Evolutionary conservation across 2,329 filamentous ascomycete species (phyloP).

Genomic region (Epichloe sp.): DNA sequence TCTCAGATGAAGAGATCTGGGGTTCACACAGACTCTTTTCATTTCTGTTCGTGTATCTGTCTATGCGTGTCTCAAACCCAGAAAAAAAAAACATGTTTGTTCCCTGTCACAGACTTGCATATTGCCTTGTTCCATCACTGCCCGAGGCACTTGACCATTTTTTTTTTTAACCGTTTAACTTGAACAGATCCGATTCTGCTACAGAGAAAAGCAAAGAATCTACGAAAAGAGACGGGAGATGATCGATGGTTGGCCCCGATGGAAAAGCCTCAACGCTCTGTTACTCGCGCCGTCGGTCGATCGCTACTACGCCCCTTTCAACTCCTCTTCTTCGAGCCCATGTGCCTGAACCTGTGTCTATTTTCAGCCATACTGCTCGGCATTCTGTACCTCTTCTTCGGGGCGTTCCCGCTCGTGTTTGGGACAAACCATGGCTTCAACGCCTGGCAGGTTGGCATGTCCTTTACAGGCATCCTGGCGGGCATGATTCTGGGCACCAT

Average conservation of each 20-base stretch:
- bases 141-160: not conserved
- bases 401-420: conserved; percentile 75
- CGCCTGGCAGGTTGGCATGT: conserved; percentile 66
- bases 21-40: not conserved
- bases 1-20: not conserved
- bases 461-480: conserved; percentile 59
- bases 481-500: conserved; percentile 53
- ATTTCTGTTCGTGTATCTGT: not conserved
- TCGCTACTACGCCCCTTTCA: conserved; percentile 62
- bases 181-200: conserved; percentile 51
- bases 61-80: not conserved
- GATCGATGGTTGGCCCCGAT: conserved; percentile 63
- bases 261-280: conserved; percentile 58
- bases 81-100: not conserved
- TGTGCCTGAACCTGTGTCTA: conserved; percentile 71
- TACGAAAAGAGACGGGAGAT: conserved; percentile 68
- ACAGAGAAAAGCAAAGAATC: conserved; percentile 53
- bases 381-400: conserved; percentile 83
- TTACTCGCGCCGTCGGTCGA: conserved; percentile 43
- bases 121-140: not conserved
- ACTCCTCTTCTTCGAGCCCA: conserved; percentile 68
- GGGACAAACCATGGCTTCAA: conserved; percentile 59
- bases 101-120: not conserved
- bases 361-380: conserved; percentile 78
- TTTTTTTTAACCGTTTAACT: not conserved